Evolutionary conservation across 2,329 filamentous ascomycete genomes (phyloP).

Genomic region (Aspergillus latus): DNA sequence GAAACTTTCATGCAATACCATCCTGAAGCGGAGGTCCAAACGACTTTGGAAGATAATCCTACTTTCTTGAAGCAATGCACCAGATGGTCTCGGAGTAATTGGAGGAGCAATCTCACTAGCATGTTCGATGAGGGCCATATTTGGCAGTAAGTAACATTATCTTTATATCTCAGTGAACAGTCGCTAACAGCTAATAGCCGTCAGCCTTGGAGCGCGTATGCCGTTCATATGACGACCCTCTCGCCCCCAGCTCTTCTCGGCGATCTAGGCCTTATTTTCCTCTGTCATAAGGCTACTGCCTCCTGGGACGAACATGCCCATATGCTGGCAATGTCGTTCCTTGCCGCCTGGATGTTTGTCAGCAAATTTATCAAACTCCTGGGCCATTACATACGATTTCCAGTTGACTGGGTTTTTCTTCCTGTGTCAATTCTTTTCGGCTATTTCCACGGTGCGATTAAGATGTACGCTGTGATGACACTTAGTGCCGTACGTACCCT

Average conservation of each 20-base stretch:
- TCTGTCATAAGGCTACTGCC: conserved; percentile 68
- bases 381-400: conserved; percentile 81
- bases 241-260: conserved; percentile 80
- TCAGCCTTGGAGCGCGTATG: conserved; percentile 91
- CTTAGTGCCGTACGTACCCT: conserved; percentile 70
- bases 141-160: conserved; percentile 64
- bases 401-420: conserved; percentile 74
- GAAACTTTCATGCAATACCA: conserved; percentile 96
- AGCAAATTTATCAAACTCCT: conserved; percentile 90
- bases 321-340: conserved; percentile 57
- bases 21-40: conserved; percentile 84
- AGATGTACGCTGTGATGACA: conserved; percentile 81
- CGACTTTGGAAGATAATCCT: conserved; percentile 82
- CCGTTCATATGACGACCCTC: conserved; percentile 87
- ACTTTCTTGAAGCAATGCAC: conserved; percentile 94
- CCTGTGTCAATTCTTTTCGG: conserved; percentile 88
- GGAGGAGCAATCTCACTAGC: conserved; percentile 94
- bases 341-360: conserved; percentile 76
- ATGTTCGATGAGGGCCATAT: conserved; percentile 80
- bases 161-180: background rate
- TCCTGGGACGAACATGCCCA: conserved; percentile 58
- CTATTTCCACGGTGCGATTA: conserved; percentile 89
- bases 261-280: conserved; percentile 70
- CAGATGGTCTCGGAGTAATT: conserved; percentile 95
- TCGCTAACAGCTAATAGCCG: conserved; percentile 56